phyloP scores from a whole-genome alignment of 768 basidiomycete genomes.

The Dendrothele bispora region DNA sequence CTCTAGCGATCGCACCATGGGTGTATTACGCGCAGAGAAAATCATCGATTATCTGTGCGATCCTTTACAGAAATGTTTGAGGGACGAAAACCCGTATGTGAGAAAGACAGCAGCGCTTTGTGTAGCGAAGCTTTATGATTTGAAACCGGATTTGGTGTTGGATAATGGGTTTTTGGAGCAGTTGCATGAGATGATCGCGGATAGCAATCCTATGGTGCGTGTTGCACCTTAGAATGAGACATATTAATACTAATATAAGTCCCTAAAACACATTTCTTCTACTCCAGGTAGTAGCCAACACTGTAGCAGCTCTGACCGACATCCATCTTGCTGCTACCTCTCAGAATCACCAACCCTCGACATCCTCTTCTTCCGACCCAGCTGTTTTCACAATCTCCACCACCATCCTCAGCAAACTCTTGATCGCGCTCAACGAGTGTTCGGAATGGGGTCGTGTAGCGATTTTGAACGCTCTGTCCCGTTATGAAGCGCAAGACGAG shows the following conservation, averaged over 20 bases:
- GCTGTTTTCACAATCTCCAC: constrained; percentile 84
- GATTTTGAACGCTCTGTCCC: constrained; percentile 80
- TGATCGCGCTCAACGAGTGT: constrained; percentile 96
- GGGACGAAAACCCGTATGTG: constrained; percentile 97
- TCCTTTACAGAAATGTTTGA: constrained; percentile 87
- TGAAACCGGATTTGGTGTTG: constrained; percentile 92
- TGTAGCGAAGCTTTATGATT: constrained; percentile 96
- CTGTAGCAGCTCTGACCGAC: constrained; percentile 89
- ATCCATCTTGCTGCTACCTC: constrained; percentile 77
- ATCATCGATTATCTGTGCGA: constrained; percentile 99
- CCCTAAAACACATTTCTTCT: not conserved
- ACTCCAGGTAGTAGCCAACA: constrained; percentile 91
- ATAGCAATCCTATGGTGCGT: constrained; percentile 94
- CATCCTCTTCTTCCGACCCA: constrained; percentile 55
- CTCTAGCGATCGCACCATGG: constrained; percentile 99
- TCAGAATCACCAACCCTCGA: constrained; percentile 51
- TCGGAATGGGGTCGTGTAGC: constrained; percentile 99
- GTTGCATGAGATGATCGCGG: constrained; percentile 89
- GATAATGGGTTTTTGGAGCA: constrained; percentile 93
- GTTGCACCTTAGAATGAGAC: no score
- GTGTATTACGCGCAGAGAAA: constrained; percentile 94
- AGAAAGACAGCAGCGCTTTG: constrained; percentile 97
- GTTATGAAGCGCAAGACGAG: constrained; percentile 82
- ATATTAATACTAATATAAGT: not conserved
- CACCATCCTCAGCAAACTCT: constrained; percentile 79